These are phyloP conservation scores for Olyra latifolia DNA, from an alignment of 176 grass and related monocot species.

Conservation along the genomic window DNA sequence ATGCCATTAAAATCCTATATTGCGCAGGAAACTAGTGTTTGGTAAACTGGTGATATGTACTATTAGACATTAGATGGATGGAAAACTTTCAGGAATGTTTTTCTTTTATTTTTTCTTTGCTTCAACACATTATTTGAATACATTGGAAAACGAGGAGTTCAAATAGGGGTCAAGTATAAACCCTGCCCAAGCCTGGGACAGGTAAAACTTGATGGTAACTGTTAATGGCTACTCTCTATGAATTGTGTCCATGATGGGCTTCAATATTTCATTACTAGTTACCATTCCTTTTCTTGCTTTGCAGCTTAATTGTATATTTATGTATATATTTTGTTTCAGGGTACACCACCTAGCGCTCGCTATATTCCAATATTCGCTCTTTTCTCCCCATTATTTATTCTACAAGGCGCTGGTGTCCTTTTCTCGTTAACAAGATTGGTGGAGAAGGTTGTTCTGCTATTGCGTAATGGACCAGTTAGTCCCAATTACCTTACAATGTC, in stretches of 20 bases:
- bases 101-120: not conserved
- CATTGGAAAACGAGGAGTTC: not conserved
- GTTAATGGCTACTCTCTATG: not conserved
- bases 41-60: conserved; percentile 27
- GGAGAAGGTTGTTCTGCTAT: conserved; percentile 85
- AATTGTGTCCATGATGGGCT: conserved; percentile 2
- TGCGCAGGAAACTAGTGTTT: not conserved
- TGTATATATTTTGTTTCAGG: conserved; percentile 47
- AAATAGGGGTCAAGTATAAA: not conserved
- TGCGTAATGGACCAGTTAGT: conserved; percentile 69
- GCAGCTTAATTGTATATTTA: conserved; percentile 3
- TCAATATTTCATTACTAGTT: conserved; percentile 3
- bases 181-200: not conserved
- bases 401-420: conserved; percentile 85
- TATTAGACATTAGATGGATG: not conserved
- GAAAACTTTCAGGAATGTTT: not conserved
- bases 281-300: not conserved
- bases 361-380: conserved; percentile 81
- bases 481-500: conserved; percentile 67
- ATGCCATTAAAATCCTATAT: conserved; percentile 24
- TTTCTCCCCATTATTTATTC: conserved; percentile 85
- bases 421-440: conserved; percentile 83
- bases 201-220: not conserved
- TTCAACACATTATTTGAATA: not conserved
- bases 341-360: conserved; percentile 75